Evolutionary conservation across 495 filamentous ascomycete species (phyloP).

Genomic region (Rostrohypoxylon terebratum): DNA sequence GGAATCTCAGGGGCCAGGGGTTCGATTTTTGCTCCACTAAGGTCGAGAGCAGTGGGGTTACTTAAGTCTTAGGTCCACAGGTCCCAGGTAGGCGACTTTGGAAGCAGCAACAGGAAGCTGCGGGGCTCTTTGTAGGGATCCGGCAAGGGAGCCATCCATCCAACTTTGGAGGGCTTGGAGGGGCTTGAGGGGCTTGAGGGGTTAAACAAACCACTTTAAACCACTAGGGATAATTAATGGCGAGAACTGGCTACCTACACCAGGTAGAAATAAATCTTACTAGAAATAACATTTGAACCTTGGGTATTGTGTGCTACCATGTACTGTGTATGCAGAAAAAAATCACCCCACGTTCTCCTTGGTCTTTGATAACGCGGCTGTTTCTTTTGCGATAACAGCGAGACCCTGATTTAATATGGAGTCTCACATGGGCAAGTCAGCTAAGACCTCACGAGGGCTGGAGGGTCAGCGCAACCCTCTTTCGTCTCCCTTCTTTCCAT

Average conservation of each 20-base stretch:
- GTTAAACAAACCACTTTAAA: neutral
- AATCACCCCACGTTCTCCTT: conserved; percentile 35
- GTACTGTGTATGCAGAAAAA: neutral
- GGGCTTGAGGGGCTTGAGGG: conserved; percentile 4
- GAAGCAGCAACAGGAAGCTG: neutral
- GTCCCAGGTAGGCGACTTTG: no score
- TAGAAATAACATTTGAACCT: neutral
- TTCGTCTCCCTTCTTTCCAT: conserved; percentile 8
- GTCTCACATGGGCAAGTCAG: conserved; percentile 48
- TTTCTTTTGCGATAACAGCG: conserved; percentile 34
- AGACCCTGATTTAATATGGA: conserved; percentile 37
- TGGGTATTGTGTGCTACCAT: neutral
- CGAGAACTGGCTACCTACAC: neutral
- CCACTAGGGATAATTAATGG: neutral
- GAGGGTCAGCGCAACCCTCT: conserved; percentile 40
- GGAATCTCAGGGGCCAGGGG: conserved; percentile 27
- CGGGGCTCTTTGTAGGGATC: conserved; percentile 1
- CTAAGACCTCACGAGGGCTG: conserved; percentile 43
- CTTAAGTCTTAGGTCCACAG: no score
- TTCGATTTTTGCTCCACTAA: neutral
- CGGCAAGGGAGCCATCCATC: no score
- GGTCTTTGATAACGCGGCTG: conserved; percentile 11
- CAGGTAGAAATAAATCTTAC: no score
- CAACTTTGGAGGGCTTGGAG: neutral
- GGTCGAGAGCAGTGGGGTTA: conserved; percentile 2